A percentile compares a stretch with the other conserved stretches of the same genome.
phyloP scores from a whole-genome alignment of 495 filamentous ascomycete species.

The Neurospora sp. region DNA sequence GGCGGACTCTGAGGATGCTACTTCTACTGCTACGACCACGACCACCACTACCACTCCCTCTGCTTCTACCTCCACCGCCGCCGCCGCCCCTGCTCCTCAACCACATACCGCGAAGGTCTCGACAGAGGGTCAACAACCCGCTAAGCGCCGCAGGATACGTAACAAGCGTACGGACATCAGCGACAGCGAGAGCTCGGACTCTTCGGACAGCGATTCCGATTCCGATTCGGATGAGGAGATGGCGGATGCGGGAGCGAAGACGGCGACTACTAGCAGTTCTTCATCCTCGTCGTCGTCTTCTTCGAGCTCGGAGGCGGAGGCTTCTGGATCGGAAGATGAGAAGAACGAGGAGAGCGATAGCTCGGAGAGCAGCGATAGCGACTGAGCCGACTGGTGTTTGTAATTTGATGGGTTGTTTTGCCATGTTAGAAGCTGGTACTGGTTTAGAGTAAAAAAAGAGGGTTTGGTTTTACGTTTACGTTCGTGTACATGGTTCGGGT shows the following conservation, averaged over 20 bases:
- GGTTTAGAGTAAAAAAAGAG: neutral
- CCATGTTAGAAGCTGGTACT: neutral
- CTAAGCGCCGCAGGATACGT: conserved; percentile 45
- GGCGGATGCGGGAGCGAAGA: conserved; percentile 2
- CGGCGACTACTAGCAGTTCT: conserved; percentile 16
- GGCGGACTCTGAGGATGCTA: conserved; percentile 29
- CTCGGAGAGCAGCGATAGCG: conserved; percentile 1
- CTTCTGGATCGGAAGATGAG: conserved; percentile 7
- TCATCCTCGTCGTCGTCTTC: conserved; percentile 22
- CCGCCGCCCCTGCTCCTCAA: neutral
- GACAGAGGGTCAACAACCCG: conserved; percentile 27
- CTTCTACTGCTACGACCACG: conserved; percentile 3
- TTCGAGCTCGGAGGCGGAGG: conserved; percentile 5
- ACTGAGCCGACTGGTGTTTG: too few relatives aligned
- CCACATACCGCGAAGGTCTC: conserved; percentile 18
- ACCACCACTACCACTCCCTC: conserved; percentile 16
- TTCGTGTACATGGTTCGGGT: neutral
- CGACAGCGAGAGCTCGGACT: conserved; percentile 16
- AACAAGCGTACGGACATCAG: conserved; percentile 36
- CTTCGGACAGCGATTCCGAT: conserved; percentile 12
- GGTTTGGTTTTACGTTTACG: neutral
- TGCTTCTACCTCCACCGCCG: conserved; percentile 16
- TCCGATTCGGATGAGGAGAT: conserved; percentile 1
- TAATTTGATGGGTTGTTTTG: too few relatives aligned
- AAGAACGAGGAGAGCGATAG: conserved; percentile 9